phyloP scores from a whole-genome alignment of 2,329 filamentous ascomycete genomes.

The Alternaria angustiovoidea region DNA sequence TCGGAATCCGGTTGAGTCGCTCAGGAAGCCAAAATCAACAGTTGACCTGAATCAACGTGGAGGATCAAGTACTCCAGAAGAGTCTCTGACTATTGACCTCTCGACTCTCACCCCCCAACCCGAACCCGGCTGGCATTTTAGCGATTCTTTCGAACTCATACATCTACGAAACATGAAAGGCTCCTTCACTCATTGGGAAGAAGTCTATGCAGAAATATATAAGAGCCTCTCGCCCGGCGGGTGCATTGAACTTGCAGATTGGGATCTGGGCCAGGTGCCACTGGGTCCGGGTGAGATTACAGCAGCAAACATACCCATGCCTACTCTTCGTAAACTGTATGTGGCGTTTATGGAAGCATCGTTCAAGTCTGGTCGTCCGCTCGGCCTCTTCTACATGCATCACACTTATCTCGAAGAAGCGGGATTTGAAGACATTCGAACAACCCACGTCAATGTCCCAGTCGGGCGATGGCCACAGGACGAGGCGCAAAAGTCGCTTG shows the following conservation, averaged over 20 bases:
- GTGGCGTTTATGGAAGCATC: slow-evolving; percentile 48
- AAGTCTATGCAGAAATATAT: slow-evolving; percentile 57
- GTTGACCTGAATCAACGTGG: slow-evolving; percentile 2
- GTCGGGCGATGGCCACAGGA: slow-evolving; percentile 45
- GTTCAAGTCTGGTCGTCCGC: slow-evolving; percentile 51
- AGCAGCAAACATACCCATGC: slow-evolving; percentile 21
- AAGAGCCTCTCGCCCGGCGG: slow-evolving; percentile 57
- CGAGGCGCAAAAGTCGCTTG: slow-evolving; percentile 42
- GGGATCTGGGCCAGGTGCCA: slow-evolving; percentile 39
- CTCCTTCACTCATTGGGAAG: slow-evolving; percentile 57
- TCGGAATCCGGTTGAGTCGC: slow-evolving; percentile 28
- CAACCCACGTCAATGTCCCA: slow-evolving; percentile 50
- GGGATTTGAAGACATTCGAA: slow-evolving; percentile 55
- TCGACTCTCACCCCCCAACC: slow-evolving; percentile 30
- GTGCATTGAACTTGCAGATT: slow-evolving; percentile 58
- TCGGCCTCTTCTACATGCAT: slow-evolving; percentile 55
- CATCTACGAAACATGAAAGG: slow-evolving; percentile 60
- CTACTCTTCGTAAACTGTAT: slow-evolving; percentile 40
- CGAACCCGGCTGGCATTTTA: slow-evolving; percentile 56
- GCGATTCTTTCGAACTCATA: slow-evolving; percentile 59
- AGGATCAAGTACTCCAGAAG: slow-evolving; percentile 27
- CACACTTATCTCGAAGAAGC: slow-evolving; percentile 51
- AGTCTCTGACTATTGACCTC: slow-evolving; percentile 33
- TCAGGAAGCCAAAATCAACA: slow-evolving; percentile 15
- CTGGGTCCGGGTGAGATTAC: slow-evolving; percentile 4